Conservation (phyloP, 2,329 filamentous ascomycete species). For the Aquanectria penicillioides region DNA sequence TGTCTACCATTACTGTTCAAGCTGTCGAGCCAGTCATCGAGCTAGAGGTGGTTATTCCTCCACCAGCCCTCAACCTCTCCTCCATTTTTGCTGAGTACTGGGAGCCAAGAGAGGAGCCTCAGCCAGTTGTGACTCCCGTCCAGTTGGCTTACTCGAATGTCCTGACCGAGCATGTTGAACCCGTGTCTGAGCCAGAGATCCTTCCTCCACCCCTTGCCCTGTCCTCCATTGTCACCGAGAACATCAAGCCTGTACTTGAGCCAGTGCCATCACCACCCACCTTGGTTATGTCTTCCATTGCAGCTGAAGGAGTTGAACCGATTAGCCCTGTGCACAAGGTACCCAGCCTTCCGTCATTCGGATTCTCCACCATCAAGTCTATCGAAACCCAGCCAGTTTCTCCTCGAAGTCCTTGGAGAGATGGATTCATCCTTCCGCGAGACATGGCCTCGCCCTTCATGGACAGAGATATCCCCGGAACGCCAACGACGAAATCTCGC, state of each 20-base stretch:
- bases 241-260: slow-evolving; percentile 48
- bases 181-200: slow-evolving; percentile 42
- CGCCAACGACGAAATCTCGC: slow-evolving; percentile 53
- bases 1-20: slow-evolving; percentile 44
- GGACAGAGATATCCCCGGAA: slow-evolving; percentile 48
- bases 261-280: slow-evolving; percentile 34
- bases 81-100: slow-evolving; percentile 45
- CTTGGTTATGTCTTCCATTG: slow-evolving; percentile 51
- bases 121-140: slow-evolving; percentile 26
- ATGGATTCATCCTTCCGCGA: slow-evolving; percentile 66
- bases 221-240: slow-evolving; percentile 47
- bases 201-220: slow-evolving; percentile 40
- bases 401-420: slow-evolving; percentile 62
- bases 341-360: slow-evolving; percentile 45
- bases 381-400: slow-evolving; percentile 58
- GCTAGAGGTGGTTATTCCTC: slow-evolving; percentile 46
- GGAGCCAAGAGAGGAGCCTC: slow-evolving; percentile 48
- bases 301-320: slow-evolving; percentile 52
- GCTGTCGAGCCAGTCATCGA: slow-evolving; percentile 45
- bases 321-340: slow-evolving; percentile 43
- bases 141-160: slow-evolving; percentile 49
- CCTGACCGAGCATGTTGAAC: slow-evolving; percentile 50
- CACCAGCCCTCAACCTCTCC: slow-evolving; percentile 42
- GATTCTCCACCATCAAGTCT: slow-evolving; percentile 57
- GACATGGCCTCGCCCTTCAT: slow-evolving; percentile 49